These are phyloP conservation scores for Calonectria fujianensis DNA, from an alignment of 2,329 filamentous ascomycete genomes.

Conservation along the genomic window DNA sequence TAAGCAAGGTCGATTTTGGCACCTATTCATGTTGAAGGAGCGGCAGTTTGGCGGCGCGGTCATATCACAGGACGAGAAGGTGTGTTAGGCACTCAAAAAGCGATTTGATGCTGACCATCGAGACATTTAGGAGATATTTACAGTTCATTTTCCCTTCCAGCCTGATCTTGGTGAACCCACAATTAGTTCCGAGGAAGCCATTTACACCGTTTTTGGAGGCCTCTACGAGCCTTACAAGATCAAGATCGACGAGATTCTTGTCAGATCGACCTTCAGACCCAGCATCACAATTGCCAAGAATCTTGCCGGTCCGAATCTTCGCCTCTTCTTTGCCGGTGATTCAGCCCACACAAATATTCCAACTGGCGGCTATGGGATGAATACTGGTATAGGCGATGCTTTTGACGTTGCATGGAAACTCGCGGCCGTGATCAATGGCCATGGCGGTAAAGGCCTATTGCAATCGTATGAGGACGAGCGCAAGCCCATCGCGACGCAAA, in stretches of 20 bases:
- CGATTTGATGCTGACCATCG: background rate
- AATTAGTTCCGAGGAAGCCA: constrained; percentile 25
- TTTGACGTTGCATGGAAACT: constrained; percentile 61
- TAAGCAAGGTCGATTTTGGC: constrained; percentile 35
- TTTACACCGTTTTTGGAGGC: constrained; percentile 38
- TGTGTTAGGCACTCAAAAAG: background rate
- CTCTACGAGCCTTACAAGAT: constrained; percentile 32
- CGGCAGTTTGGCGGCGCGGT: constrained; percentile 19
- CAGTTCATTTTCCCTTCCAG: constrained; percentile 6
- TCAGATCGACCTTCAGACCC: constrained; percentile 47
- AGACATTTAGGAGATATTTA: constrained; percentile 12
- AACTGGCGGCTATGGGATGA: constrained; percentile 62
- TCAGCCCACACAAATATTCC: constrained; percentile 61
- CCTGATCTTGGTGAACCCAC: constrained; percentile 8
- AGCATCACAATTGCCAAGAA: constrained; percentile 48
- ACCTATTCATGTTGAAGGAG: constrained; percentile 25
- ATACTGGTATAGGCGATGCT: constrained; percentile 60
- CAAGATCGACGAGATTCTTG: constrained; percentile 51
- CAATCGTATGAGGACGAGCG: constrained; percentile 54
- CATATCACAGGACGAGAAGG: constrained; percentile 33
- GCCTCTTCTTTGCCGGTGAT: constrained; percentile 60
- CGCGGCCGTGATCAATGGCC: constrained; percentile 50
- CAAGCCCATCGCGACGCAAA: constrained; percentile 43
- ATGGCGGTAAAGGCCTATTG: constrained; percentile 43
- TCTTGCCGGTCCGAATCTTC: constrained; percentile 57